These are phyloP conservation scores for Brassica hybrid DNA, from an alignment of 441 rosid species.

Conservation along the genomic window DNA sequence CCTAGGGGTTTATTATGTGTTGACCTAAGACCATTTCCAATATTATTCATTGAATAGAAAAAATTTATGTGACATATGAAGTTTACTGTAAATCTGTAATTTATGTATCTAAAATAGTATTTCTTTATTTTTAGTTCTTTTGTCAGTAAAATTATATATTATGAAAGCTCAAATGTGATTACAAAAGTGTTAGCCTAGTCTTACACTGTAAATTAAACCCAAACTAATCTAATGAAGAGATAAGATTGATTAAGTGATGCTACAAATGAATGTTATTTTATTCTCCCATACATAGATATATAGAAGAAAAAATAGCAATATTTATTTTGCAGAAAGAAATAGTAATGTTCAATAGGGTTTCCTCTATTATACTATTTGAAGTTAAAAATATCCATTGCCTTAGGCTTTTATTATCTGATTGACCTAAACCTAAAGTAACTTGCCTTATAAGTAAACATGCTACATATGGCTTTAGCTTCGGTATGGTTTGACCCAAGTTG, in stretches of 20 bases:
- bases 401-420: too few relatives aligned
- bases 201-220: neutral
- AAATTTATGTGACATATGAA: neutral
- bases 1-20: neutral
- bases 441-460: too few relatives aligned
- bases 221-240: neutral
- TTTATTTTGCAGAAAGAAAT: too few relatives aligned
- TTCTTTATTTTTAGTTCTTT: neutral
- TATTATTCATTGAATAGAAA: neutral
- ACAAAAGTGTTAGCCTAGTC: neutral
- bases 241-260: neutral
- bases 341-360: too few relatives aligned
- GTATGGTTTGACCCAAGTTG: too few relatives aligned
- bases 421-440: too few relatives aligned
- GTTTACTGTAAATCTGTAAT: neutral
- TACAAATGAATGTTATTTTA: too few relatives aligned
- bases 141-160: neutral
- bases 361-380: too few relatives aligned
- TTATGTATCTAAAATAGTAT: neutral
- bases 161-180: neutral
- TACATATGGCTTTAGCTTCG: too few relatives aligned
- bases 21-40: neutral
- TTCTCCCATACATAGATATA: too few relatives aligned
- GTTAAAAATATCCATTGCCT: too few relatives aligned
- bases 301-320: too few relatives aligned